Evolutionary conservation across 495 filamentous ascomycete species (phyloP).

Genomic region (Aspergillus wentii): DNA sequence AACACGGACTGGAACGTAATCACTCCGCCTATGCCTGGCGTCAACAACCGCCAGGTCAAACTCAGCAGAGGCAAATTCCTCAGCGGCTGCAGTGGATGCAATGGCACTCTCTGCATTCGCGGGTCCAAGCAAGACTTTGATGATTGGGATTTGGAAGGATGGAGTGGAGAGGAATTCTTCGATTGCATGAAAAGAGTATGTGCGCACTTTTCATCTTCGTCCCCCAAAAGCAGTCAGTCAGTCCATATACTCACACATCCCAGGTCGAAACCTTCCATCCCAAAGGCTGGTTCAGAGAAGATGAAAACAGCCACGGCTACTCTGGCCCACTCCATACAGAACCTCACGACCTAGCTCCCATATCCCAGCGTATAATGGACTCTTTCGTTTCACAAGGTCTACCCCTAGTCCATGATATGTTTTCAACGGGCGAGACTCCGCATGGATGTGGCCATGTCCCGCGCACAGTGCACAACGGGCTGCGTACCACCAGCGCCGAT

Average conservation of each 20-base stretch:
- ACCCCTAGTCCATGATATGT: conserved; percentile 45
- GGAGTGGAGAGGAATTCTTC: conserved; percentile 51
- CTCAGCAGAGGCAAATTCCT: conserved; percentile 56
- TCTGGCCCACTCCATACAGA: conserved; percentile 42
- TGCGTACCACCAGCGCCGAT: conserved; percentile 44
- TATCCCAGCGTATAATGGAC: conserved; percentile 40
- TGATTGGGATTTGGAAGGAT: conserved; percentile 53
- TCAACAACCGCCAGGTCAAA: conserved; percentile 51
- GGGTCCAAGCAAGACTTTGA: conserved; percentile 57
- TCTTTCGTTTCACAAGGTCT: conserved; percentile 43
- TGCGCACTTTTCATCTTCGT: neutral
- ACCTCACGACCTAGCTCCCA: conserved; percentile 46
- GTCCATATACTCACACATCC: neutral
- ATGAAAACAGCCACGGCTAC: conserved; percentile 34
- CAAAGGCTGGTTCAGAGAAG: conserved; percentile 38
- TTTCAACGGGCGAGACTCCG: conserved; percentile 39
- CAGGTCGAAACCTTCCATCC: conserved; percentile 46
- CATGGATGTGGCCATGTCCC: conserved; percentile 50
- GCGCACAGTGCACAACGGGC: conserved; percentile 44
- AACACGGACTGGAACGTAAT: conserved; percentile 53
- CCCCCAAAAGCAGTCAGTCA: neutral
- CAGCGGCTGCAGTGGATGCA: conserved; percentile 54
- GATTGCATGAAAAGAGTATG: conserved; percentile 47
- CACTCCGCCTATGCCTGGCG: conserved; percentile 49
- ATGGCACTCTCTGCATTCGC: conserved; percentile 59